Conservation (phyloP, 768 basidiomycete genomes). For the Russula brevipes region DNA sequence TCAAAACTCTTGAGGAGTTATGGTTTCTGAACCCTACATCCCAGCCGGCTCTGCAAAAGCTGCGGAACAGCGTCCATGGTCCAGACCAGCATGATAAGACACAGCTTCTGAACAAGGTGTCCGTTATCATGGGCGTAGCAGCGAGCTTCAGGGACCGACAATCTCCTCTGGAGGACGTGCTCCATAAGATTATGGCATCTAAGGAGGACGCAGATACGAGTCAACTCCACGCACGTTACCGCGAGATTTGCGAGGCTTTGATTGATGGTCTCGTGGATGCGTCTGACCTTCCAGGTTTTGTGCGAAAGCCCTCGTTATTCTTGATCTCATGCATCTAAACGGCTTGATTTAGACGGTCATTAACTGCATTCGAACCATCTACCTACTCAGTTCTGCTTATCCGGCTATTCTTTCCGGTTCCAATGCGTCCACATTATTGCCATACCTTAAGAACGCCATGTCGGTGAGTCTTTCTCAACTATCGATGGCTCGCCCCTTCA, state of each 20-base stretch:
- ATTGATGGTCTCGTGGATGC: conserved; percentile 90
- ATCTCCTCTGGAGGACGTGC: conserved; percentile 75
- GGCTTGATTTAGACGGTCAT: conserved; percentile 55
- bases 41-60: conserved; percentile 32
- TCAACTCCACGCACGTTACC: conserved; percentile 60
- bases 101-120: conserved; percentile 57
- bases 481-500: background rate
- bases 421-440: conserved; percentile 80
- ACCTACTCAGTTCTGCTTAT: conserved; percentile 76
- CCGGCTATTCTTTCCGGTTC: conserved; percentile 77
- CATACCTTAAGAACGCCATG: conserved; percentile 80
- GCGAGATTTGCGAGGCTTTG: conserved; percentile 76
- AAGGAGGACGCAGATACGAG: conserved; percentile 55
- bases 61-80: conserved; percentile 26
- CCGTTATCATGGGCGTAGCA: conserved; percentile 81
- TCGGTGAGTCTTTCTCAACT: conserved; percentile 46
- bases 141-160: conserved; percentile 79
- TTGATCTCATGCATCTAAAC: background rate
- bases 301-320: conserved; percentile 36
- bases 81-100: conserved; percentile 45
- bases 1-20: conserved; percentile 85
- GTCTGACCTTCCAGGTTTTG: conserved; percentile 70
- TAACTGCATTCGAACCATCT: conserved; percentile 80
- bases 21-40: conserved; percentile 56
- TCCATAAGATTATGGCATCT: conserved; percentile 75